These are phyloP conservation scores for Backusella mclennaniae DNA, from an alignment of 192 early-diverging fungal genomes.

Conservation along the genomic window DNA sequence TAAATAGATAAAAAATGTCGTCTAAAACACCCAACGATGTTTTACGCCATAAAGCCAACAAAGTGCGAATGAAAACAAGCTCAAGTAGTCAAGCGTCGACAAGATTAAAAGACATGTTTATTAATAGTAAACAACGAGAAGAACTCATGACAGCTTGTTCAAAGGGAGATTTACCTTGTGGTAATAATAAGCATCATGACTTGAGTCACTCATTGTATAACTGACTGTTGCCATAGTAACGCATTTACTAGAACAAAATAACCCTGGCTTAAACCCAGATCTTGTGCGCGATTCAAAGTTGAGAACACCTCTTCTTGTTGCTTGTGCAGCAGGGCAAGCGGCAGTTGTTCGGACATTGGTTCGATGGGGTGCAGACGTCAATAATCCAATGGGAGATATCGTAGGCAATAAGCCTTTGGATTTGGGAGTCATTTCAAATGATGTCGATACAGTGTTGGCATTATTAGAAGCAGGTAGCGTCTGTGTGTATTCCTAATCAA, in stretches of 20 bases:
- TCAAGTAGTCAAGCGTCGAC: background rate
- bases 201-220: background rate
- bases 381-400: slow-evolving; percentile 34
- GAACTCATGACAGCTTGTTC: slow-evolving; percentile 29
- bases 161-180: slow-evolving; percentile 25
- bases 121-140: slow-evolving; percentile 29
- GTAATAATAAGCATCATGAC: slow-evolving; percentile 1
- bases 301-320: slow-evolving; percentile 33
- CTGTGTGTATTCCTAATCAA: background rate
- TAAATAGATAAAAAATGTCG: background rate
- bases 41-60: background rate
- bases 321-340: slow-evolving; percentile 35
- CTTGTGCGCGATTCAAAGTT: slow-evolving; percentile 32
- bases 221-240: slow-evolving; percentile 12
- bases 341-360: slow-evolving; percentile 21
- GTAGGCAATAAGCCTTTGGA: slow-evolving; percentile 36
- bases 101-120: slow-evolving; percentile 22
- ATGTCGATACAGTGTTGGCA: slow-evolving; percentile 31
- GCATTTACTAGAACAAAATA: slow-evolving; percentile 10
- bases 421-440: slow-evolving; percentile 38
- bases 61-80: background rate
- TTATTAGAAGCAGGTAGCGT: slow-evolving; percentile 29
- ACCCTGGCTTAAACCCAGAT: slow-evolving; percentile 23
- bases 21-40: slow-evolving; percentile 1
- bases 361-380: slow-evolving; percentile 29